These are phyloP conservation scores for Microthlaspi erraticum DNA, from an alignment of 345 rosid species.

Conservation along the genomic window DNA sequence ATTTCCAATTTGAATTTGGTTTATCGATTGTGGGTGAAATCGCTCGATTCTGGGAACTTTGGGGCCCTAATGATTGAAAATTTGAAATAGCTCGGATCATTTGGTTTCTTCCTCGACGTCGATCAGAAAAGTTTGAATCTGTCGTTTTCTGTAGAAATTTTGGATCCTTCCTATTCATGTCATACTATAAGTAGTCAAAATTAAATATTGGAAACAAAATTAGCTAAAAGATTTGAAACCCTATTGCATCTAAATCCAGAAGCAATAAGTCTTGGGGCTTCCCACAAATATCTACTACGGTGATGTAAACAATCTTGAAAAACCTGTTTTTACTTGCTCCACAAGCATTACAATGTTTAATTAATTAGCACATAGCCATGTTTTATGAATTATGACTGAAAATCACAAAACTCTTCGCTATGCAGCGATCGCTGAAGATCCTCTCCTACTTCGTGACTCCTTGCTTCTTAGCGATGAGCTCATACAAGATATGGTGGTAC, in stretches of 20 bases:
- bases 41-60: slow-evolving; percentile 17
- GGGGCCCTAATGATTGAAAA: background rate
- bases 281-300: background rate
- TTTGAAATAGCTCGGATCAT: background rate
- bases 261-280: background rate
- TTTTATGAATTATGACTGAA: background rate
- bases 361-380: no score
- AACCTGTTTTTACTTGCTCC: slow-evolving; percentile 16
- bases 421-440: slow-evolving; percentile 84
- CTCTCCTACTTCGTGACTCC: slow-evolving; percentile 75
- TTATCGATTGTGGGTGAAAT: slow-evolving; percentile 13
- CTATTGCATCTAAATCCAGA: slow-evolving; percentile 7
- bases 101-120: slow-evolving; percentile 6
- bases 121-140: background rate
- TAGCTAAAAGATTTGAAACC: background rate
- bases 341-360: slow-evolving; percentile 17
- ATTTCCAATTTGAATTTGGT: slow-evolving; percentile 21
- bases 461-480: slow-evolving; percentile 70
- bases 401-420: background rate
- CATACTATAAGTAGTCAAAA: background rate
- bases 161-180: background rate
- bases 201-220: background rate
- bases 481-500: slow-evolving; percentile 98
- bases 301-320: background rate
- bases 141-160: slow-evolving; percentile 13